Base-by-base conservation (phyloP, 1,139 yeast species). In the Suhomyces guaymorum region DNA sequence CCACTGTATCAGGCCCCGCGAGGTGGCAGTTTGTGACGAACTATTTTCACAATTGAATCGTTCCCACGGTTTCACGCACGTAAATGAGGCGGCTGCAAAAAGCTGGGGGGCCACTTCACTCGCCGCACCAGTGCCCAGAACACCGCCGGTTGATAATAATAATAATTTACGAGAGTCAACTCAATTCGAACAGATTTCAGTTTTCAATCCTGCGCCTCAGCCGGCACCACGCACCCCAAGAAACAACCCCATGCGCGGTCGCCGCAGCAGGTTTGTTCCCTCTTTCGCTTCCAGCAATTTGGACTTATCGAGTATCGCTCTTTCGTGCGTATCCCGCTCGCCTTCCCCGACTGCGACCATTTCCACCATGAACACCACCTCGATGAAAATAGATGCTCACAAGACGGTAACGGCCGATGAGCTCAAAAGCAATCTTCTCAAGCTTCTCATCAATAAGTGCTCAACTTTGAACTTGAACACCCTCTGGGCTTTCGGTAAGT, bases 401-500 rank as follows among this genome's bases (percentile, higher is more conserved):
- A 46, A 46, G 20, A 42, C 47, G 10, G 26, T 52, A 3, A 42
- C 63, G 7, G 42, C 53, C 7, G 63, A 60, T 12, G 42, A 42
- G 4, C 41, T 68, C 21, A 61, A 61, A 37, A 57, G 63, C 32
- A 37, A 46, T 4, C 58, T 68, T 32, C 52, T 70, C 13, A 51
- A 54, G 37, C 50, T 53, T 25, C 46, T 70, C 28, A 36, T 68
- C 10, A 51, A 50, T 4, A 43, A 45, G 15, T 58, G 63, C 36
- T 33, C 52, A 1, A 39, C 43, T 3, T 44, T 67, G 19, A 54
- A 51, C 23, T 46, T 65, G 20, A 50, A 59, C 14, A 44, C 48
- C 8, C 44, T 69, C 27, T 52, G 58, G 5, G 53, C 52, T 11
- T 47, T 67, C 26, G 76, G 76, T 0, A 45, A 51, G 6, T 52